Conservation (phyloP, 164 flowering plant species). For the Chimonanthus salicifolius region DNA sequence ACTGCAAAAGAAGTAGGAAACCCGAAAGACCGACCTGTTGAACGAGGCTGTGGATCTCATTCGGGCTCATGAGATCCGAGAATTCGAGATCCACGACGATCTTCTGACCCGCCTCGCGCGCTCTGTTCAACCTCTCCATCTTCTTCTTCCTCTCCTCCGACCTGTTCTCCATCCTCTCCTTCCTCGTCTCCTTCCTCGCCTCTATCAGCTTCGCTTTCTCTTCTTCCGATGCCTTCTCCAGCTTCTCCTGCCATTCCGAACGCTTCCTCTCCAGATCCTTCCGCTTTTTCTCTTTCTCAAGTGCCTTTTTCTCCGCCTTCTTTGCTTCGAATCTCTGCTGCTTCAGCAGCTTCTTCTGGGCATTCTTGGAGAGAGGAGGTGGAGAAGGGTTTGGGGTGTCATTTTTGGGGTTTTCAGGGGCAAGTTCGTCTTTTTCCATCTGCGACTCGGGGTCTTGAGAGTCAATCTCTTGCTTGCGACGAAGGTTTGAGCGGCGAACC, state of each 20-base stretch:
- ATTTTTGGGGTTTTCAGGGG: constrained; percentile 8
- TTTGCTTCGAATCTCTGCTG: constrained; percentile 66
- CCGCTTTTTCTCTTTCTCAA: constrained; percentile 55
- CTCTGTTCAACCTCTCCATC: constrained; percentile 44
- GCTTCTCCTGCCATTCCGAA: constrained; percentile 67
- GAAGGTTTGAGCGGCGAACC: too few species aligned
- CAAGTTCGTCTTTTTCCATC: constrained; percentile 12
- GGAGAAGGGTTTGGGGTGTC: background rate
- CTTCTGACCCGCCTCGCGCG: constrained; percentile 65
- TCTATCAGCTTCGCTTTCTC: constrained; percentile 64
- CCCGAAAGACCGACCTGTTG: constrained; percentile 56
- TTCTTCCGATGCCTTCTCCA: constrained; percentile 47
- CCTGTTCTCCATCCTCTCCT: constrained; percentile 77
- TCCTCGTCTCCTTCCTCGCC: constrained; percentile 44
- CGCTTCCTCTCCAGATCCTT: constrained; percentile 61
- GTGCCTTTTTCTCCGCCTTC: constrained; percentile 79
- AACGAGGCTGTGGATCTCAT: constrained; percentile 73
- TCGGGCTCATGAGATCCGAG: constrained; percentile 57
- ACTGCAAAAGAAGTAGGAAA: background rate
- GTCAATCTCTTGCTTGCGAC: background rate
- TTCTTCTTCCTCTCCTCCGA: constrained; percentile 56
- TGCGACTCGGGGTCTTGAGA: constrained; percentile 1
- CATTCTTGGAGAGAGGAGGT: constrained; percentile 56
- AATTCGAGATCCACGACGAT: constrained; percentile 85
- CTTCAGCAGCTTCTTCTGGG: constrained; percentile 71